Evolutionary conservation across 2,329 filamentous ascomycete species (phyloP).

Genomic region (Blastomyces gilchristii): DNA sequence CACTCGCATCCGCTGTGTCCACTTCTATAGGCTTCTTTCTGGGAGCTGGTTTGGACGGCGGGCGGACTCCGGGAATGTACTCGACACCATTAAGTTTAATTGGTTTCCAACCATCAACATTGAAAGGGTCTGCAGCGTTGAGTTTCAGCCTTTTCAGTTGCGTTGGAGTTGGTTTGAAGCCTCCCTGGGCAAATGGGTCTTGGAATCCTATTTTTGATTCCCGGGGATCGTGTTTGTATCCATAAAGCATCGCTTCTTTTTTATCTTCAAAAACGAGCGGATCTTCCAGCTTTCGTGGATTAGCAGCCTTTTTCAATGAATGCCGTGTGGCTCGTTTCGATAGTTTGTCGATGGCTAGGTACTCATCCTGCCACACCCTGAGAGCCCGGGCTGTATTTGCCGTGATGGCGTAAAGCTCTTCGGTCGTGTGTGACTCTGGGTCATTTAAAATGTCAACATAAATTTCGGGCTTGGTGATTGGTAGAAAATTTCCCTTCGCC

Average conservation of each 20-base stretch:
- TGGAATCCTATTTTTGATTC: constrained; percentile 39
- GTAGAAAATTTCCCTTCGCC: constrained; percentile 29
- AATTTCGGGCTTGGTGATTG: constrained; percentile 28
- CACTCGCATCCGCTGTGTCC: not conserved
- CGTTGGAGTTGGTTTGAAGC: constrained; percentile 36
- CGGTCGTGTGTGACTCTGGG: constrained; percentile 36
- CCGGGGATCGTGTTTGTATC: constrained; percentile 48
- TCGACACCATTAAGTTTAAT: constrained; percentile 30
- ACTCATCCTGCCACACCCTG: constrained; percentile 50
- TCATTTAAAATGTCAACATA: constrained; percentile 29
- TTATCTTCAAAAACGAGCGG: constrained; percentile 46
- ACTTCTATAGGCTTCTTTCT: constrained; percentile 19
- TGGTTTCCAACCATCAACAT: constrained; percentile 34
- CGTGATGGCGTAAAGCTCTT: constrained; percentile 47
- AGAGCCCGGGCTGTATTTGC: constrained; percentile 45
- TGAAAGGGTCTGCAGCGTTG: constrained; percentile 28
- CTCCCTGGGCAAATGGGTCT: constrained; percentile 47
- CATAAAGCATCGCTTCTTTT: constrained; percentile 52
- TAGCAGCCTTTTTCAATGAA: constrained; percentile 39
- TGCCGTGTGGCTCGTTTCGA: constrained; percentile 40
- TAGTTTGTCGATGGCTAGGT: constrained; percentile 41
- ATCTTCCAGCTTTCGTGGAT: constrained; percentile 43
- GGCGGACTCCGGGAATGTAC: constrained; percentile 27
- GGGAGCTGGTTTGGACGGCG: constrained; percentile 20
- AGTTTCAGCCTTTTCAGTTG: constrained; percentile 33